Evolutionary conservation across 106 monocot genomes (phyloP).

Genomic region (Ottelia alismoides): DNA sequence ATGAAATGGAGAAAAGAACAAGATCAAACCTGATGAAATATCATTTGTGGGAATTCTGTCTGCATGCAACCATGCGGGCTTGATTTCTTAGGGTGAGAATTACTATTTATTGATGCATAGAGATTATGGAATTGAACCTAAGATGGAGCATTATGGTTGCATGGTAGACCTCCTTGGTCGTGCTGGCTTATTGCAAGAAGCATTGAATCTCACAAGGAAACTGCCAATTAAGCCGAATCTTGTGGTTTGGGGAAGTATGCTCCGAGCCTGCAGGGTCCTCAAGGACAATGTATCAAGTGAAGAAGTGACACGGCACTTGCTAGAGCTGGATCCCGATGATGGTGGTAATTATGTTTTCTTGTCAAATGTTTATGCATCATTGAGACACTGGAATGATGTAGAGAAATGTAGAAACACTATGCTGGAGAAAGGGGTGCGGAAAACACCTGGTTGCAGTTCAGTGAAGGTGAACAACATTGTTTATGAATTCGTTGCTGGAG

Average conservation of each 20-base stretch:
- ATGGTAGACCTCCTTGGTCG: slow-evolving; percentile 44
- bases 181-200: slow-evolving; percentile 28
- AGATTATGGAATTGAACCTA: slow-evolving; percentile 26
- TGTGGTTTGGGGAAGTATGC: slow-evolving; percentile 36
- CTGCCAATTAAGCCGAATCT: slow-evolving; percentile 32
- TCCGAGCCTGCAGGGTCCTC: slow-evolving; percentile 29
- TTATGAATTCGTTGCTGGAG: slow-evolving; percentile 53
- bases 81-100: slow-evolving; percentile 31
- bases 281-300: slow-evolving; percentile 24
- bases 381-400: slow-evolving; percentile 48
- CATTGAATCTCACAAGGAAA: slow-evolving; percentile 18
- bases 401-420: slow-evolving; percentile 40
- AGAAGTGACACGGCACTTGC: slow-evolving; percentile 11
- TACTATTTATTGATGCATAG: slow-evolving; percentile 32
- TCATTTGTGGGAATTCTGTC: slow-evolving; percentile 51
- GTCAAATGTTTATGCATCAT: slow-evolving; percentile 73
- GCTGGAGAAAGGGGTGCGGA: slow-evolving; percentile 19
- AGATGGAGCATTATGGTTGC: slow-evolving; percentile 53
- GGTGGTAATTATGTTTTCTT: slow-evolving; percentile 62
- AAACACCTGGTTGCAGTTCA: slow-evolving; percentile 50
- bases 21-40: slow-evolving; percentile 30
- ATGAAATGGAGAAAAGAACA: slow-evolving; percentile 18
- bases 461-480: slow-evolving; percentile 26
- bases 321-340: slow-evolving; percentile 34
- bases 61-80: slow-evolving; percentile 49